phyloP scores from a whole-genome alignment of 2,329 filamentous ascomycete genomes.

The Teratosphaeria pseudoeucalypti region DNA sequence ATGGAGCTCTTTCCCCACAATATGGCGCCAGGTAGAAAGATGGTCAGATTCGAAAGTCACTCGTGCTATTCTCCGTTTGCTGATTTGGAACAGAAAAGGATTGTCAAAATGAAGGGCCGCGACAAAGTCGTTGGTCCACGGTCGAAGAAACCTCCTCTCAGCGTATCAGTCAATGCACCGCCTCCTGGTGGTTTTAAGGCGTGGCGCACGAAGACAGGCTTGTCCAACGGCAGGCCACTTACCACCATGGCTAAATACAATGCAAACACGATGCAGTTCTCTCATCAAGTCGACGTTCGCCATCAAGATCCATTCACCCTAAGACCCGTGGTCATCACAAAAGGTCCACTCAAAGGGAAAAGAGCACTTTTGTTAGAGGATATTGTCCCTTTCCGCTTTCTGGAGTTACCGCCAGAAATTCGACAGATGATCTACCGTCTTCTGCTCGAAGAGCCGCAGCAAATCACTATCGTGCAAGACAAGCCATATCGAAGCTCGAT shows the following conservation, averaged over 20 bases:
- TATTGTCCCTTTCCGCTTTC: slow-evolving; percentile 4
- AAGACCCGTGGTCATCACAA: background rate
- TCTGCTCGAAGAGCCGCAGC: slow-evolving; percentile 1
- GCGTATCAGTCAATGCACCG: no score
- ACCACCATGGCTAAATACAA: background rate
- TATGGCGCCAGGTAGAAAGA: no score
- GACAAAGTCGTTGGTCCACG: no score
- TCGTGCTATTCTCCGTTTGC: no score
- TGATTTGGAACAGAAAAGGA: no score
- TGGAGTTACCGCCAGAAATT: slow-evolving; percentile 8
- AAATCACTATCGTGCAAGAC: background rate
- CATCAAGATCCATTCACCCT: background rate
- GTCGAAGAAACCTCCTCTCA: no score
- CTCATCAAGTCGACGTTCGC: background rate
- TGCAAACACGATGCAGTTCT: background rate
- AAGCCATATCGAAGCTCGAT: background rate
- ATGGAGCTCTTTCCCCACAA: no score
- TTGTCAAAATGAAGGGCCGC: no score
- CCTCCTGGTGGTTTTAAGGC: background rate
- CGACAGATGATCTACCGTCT: slow-evolving; percentile 8
- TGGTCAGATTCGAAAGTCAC: no score
- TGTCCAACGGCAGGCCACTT: background rate
- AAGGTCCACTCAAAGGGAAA: background rate
- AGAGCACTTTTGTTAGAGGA: background rate
- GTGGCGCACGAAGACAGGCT: background rate